A percentile compares a stretch with the other conserved stretches of the same genome.
Evolutionary conservation across 208 protist genomes (phyloP).

Genomic region (Trypanosoma conorhini): DNA sequence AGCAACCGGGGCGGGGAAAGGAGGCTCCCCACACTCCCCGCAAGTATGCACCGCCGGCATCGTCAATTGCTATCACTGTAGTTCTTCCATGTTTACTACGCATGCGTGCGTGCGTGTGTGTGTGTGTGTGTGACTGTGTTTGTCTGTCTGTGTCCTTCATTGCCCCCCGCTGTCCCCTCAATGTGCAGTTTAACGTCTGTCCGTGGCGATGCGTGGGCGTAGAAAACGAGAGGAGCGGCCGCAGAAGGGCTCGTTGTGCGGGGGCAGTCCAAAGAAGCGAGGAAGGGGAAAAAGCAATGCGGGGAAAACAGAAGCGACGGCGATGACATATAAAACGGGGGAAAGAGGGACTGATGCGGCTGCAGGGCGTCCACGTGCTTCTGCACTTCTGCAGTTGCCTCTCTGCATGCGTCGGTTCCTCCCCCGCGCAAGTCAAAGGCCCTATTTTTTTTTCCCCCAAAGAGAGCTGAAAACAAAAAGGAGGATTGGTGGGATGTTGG

Average conservation of each 20-base stretch:
- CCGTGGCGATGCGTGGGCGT: background rate
- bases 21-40: too few relatives aligned
- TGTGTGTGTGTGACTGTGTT: conserved; percentile 13
- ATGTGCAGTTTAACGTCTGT: background rate
- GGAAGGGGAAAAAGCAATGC: background rate
- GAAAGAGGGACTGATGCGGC: too few relatives aligned
- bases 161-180: background rate
- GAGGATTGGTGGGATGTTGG: background rate
- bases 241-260: too few relatives aligned
- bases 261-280: too few relatives aligned
- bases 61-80: background rate
- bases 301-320: background rate
- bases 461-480: background rate
- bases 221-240: background rate
- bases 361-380: too few relatives aligned
- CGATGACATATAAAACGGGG: background rate
- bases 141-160: background rate
- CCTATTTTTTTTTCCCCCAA: background rate
- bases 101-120: conserved; percentile 3
- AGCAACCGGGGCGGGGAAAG: background rate
- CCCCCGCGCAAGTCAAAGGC: too few relatives aligned
- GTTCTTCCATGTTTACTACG: background rate
- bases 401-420: too few relatives aligned
- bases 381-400: too few relatives aligned
- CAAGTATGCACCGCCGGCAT: background rate